Percentiles rank a stretch among this genome's conserved stretches.
phyloP scores from a whole-genome alignment of 768 basidiomycete genomes.

The Lepiota brunneoincarnata region DNA sequence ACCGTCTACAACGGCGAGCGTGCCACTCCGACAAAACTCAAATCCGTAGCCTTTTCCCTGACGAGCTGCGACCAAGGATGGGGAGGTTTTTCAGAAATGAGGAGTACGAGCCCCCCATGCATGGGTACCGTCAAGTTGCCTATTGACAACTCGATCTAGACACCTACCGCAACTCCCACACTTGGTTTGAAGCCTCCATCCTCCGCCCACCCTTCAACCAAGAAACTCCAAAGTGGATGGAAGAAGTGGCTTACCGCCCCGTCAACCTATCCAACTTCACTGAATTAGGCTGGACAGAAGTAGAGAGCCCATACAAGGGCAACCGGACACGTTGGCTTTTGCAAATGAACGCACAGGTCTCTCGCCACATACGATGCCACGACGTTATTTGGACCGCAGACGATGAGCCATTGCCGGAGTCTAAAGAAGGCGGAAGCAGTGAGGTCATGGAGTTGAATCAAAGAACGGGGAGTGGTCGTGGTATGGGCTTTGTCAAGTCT shows the following conservation, averaged over 20 bases:
- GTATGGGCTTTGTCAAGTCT: slow-evolving; percentile 16
- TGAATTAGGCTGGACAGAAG: slow-evolving; percentile 4
- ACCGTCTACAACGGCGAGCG: neutral
- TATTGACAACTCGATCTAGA: slow-evolving; percentile 15
- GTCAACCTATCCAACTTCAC: neutral
- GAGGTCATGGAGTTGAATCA: slow-evolving; percentile 12
- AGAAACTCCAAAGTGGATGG: neutral
- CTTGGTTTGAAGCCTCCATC: slow-evolving; percentile 33
- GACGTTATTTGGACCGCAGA: slow-evolving; percentile 22
- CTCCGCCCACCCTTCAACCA: slow-evolving; percentile 16
- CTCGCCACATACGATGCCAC: slow-evolving; percentile 14
- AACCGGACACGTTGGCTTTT: slow-evolving; percentile 20
- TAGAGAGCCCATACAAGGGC: slow-evolving; percentile 13
- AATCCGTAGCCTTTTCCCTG: slow-evolving; percentile 17
- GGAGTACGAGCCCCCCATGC: slow-evolving; percentile 16
- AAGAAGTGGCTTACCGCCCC: neutral
- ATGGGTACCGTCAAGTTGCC: neutral
- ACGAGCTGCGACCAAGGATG: slow-evolving; percentile 31
- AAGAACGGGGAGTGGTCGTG: slow-evolving; percentile 13
- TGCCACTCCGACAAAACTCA: slow-evolving; percentile 9
- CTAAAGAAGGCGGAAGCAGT: neutral
- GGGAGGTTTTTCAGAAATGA: slow-evolving; percentile 21
- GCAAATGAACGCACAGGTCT: slow-evolving; percentile 28
- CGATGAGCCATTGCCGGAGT: neutral
- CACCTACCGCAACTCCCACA: slow-evolving; percentile 26